Conservation (phyloP, 306 rosid genomes). For the Lathyrus aphaca region DNA sequence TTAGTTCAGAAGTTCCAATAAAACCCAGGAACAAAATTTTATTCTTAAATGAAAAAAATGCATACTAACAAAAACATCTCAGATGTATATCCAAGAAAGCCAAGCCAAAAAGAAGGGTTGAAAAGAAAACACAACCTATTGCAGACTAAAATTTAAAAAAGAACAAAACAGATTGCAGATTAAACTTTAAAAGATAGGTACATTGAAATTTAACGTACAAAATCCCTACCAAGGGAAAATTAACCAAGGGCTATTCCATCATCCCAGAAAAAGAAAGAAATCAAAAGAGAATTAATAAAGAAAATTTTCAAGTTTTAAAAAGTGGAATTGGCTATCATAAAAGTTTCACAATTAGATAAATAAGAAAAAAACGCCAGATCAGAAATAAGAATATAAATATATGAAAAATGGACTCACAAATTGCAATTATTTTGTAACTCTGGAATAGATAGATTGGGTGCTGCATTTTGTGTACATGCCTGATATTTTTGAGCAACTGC, state of each 20-base stretch:
- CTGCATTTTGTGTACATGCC: slow-evolving; percentile 80
- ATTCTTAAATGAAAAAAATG: not conserved
- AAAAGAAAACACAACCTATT: not conserved
- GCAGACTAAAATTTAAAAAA: not conserved
- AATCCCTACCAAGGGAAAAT: slow-evolving; percentile 23
- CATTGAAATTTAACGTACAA: not conserved
- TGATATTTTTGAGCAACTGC: slow-evolving; percentile 97
- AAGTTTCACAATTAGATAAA: slow-evolving; percentile 12
- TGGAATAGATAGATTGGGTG: slow-evolving; percentile 85
- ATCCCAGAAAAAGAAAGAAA: slow-evolving; percentile 7
- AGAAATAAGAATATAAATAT: slow-evolving; percentile 39
- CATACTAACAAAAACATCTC: not conserved
- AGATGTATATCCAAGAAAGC: slow-evolving; percentile 22
- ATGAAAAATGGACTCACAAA: slow-evolving; percentile 57
- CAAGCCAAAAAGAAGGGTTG: not conserved
- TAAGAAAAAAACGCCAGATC: not conserved
- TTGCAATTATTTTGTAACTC: slow-evolving; percentile 97
- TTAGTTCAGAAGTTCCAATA: not conserved
- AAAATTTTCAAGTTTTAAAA: not conserved
- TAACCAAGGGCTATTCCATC: slow-evolving; percentile 3
- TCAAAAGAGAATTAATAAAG: slow-evolving; percentile 14
- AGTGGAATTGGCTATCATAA: not conserved
- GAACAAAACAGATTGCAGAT: slow-evolving; percentile 11
- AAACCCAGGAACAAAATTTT: not conserved
- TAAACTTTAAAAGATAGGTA: not conserved